These are phyloP conservation scores for Aspergillus funiculosus DNA, from an alignment of 495 filamentous ascomycete species.

Conservation along the genomic window DNA sequence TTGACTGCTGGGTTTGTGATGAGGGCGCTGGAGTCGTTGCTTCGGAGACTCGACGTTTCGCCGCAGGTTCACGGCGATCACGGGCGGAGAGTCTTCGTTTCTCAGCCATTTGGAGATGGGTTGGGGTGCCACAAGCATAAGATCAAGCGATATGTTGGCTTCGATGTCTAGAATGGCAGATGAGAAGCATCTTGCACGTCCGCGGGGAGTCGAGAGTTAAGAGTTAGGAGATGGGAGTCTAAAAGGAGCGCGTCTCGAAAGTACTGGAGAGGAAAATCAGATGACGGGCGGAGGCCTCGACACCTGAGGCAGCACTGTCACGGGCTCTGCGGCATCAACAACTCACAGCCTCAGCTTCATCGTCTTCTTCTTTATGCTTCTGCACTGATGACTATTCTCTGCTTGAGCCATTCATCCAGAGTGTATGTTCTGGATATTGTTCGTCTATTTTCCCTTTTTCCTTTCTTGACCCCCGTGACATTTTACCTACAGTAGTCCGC, in stretches of 20 bases:
- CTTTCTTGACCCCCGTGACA: too few species aligned
- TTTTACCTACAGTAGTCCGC: too few species aligned
- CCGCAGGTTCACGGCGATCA: slow-evolving; percentile 44
- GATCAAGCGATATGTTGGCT: slow-evolving; percentile 4
- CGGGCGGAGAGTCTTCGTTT: slow-evolving; percentile 43
- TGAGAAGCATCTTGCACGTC: slow-evolving; percentile 8
- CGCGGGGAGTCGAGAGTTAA: not conserved
- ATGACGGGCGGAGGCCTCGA: too few species aligned
- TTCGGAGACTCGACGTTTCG: slow-evolving; percentile 44
- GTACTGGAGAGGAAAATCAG: not conserved
- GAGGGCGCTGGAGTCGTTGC: slow-evolving; percentile 29
- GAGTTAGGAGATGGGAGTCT: slow-evolving; percentile 7
- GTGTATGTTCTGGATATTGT: too few species aligned
- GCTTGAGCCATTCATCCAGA: too few species aligned
- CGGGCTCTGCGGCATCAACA: too few species aligned
- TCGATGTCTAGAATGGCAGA: not conserved
- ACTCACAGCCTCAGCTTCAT: too few species aligned
- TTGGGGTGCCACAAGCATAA: not conserved
- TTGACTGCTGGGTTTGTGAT: slow-evolving; percentile 18
- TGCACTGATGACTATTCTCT: too few species aligned
- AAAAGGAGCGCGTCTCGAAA: too few species aligned
- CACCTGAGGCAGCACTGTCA: too few species aligned
- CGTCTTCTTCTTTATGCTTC: too few species aligned
- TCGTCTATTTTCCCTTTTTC: too few species aligned
- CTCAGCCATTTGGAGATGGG: slow-evolving; percentile 32